Conservation (phyloP, 2,329 filamentous ascomycete species). For the Aspergillus candidus region DNA sequence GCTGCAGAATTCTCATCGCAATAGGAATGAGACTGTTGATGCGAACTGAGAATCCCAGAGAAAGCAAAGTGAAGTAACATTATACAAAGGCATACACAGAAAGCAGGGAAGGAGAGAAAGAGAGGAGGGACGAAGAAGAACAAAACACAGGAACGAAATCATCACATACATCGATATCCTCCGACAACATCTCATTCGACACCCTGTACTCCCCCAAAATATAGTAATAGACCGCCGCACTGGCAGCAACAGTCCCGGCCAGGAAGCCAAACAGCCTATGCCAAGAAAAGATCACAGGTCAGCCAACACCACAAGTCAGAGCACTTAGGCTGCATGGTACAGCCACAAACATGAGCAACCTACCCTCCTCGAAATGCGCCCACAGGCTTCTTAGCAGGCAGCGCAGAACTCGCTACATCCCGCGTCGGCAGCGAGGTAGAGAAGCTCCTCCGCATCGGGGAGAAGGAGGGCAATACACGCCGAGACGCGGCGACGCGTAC, state of each 20-base stretch:
- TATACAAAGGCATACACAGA: neutral
- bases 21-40: too few relatives aligned
- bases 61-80: neutral
- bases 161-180: conserved; percentile 86
- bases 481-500: conserved; percentile 10
- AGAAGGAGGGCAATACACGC: conserved; percentile 14
- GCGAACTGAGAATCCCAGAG: neutral
- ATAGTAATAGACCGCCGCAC: conserved; percentile 82
- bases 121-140: neutral
- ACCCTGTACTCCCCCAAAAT: conserved; percentile 88
- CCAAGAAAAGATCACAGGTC: conserved; percentile 3
- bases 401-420: conserved; percentile 33
- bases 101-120: neutral
- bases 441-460: conserved; percentile 22
- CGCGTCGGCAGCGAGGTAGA: conserved; percentile 34
- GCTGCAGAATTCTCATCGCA: neutral
- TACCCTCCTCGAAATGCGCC: conserved; percentile 68
- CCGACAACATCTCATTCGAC: conserved; percentile 85
- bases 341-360: conserved; percentile 28
- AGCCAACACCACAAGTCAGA: conserved; percentile 1
- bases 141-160: neutral
- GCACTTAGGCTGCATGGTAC: neutral
- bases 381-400: conserved; percentile 59
- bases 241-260: conserved; percentile 71
- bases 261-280: conserved; percentile 84